Evolutionary conservation across 768 basidiomycete species (phyloP).

Genomic region (Floccularia luteovirens): DNA sequence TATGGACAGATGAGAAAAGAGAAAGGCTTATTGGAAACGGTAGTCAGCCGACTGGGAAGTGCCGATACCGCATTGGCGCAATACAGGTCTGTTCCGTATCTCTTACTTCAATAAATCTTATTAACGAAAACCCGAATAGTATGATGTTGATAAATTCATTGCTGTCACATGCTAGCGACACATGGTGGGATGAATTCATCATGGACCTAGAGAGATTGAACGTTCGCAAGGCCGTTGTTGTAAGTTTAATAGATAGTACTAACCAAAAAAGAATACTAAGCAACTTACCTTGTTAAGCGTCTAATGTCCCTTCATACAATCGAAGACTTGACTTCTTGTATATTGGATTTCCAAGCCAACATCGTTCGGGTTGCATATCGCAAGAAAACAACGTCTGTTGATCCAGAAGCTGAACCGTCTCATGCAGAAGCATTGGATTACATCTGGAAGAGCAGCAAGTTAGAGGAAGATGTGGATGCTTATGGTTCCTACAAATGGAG

Average conservation of each 20-base stretch:
- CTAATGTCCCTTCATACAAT: constrained; percentile 78
- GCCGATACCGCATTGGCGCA: constrained; percentile 83
- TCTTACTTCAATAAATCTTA: constrained; percentile 3
- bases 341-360: constrained; percentile 86
- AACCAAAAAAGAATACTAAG: too few relatives aligned
- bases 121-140: constrained; percentile 26
- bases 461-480: constrained; percentile 44
- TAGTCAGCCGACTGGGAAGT: constrained; percentile 72
- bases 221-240: constrained; percentile 76
- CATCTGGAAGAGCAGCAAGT: constrained; percentile 61
- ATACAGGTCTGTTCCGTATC: constrained; percentile 48
- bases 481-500: constrained; percentile 61
- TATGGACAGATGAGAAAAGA: constrained; percentile 79
- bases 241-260: too few relatives aligned
- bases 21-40: constrained; percentile 64
- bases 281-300: constrained; percentile 47
- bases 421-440: constrained; percentile 52
- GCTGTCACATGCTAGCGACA: constrained; percentile 70
- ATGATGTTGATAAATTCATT: constrained; percentile 90
- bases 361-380: constrained; percentile 72
- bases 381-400: constrained; percentile 74
- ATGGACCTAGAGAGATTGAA: constrained; percentile 67
- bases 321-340: constrained; percentile 76
- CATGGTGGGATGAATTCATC: constrained; percentile 74
- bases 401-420: constrained; percentile 52